Percentiles rank a stretch among this genome's conserved stretches.
Conservation (phyloP, 176 grass and related monocot genomes). For the Oryza glumipatula region DNA sequence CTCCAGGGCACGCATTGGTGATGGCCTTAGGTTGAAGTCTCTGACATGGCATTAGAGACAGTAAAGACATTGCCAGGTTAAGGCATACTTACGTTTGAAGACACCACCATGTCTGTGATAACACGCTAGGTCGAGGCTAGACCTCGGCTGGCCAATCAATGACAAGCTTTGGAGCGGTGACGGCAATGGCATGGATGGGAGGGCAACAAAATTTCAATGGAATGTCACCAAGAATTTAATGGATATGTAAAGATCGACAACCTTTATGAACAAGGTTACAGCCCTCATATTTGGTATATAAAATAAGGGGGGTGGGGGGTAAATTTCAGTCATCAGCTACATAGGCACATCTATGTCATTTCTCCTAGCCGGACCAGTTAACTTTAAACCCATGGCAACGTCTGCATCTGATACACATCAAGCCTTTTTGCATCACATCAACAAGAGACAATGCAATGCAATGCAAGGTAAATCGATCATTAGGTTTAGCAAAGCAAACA, state of each 20-base stretch:
- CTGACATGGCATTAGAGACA: too few relatives aligned
- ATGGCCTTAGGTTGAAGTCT: too few relatives aligned
- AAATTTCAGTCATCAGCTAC: slow-evolving; percentile 29
- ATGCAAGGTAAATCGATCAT: not conserved
- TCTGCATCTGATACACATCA: slow-evolving; percentile 17
- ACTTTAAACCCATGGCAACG: slow-evolving; percentile 8
- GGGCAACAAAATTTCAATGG: not conserved
- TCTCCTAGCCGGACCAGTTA: slow-evolving; percentile 10
- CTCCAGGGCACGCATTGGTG: too few relatives aligned
- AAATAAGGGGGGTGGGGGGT: not conserved
- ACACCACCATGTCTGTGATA: too few relatives aligned
- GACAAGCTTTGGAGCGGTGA: not conserved
- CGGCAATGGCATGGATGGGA: too few relatives aligned
- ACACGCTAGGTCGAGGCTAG: too few relatives aligned
- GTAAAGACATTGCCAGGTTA: too few relatives aligned
- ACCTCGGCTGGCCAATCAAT: not conserved
- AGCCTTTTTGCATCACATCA: slow-evolving; percentile 16
- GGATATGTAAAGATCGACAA: not conserved
- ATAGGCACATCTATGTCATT: slow-evolving; percentile 41
- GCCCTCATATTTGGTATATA: slow-evolving; percentile 1
- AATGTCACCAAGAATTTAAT: not conserved
- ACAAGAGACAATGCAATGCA: not conserved
- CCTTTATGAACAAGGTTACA: slow-evolving; percentile 23
- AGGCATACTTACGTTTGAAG: too few relatives aligned
- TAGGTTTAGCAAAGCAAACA: not conserved